Evolutionary conservation across 306 rosid genomes (phyloP), one percentile per base, ranked within the genome.

Genomic region (Betula pendula): DNA sequence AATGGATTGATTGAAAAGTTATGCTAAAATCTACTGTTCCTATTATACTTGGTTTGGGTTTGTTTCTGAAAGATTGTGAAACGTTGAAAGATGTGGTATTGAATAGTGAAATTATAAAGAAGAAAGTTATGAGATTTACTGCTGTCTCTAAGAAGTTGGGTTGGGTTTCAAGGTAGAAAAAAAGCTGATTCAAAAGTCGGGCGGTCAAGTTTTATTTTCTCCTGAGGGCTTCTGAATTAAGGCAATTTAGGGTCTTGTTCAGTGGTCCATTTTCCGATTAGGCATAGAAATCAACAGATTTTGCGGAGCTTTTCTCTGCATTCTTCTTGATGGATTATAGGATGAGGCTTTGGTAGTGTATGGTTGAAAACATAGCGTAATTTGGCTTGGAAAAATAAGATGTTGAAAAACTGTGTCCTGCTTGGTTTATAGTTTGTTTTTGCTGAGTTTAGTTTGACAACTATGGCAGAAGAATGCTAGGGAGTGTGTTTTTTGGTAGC

Each of bases 1-100:
- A 65, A 38, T 35, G 70, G 19, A 65, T 35, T 65, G 70, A 65
- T 65, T 3, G 70, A 65, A 17, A 65, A 65, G 47, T 19, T 33
- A 17, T 65, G 6, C 24, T 52, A 0, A 29, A 29, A 29, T 60
- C 40, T 60, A 2, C 19, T 29, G 29, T 60, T 60, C 68, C 35
- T 2, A 60, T 2, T 14, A 16, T 29, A 29, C 8, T 29, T 60
- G 35, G 68, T 60, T 60, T 29, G 40, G 42, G 68, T n/a, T 0
- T 15, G 68, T 29, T 60, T 60, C 68, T 6, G 20, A 29, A 29
- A 60, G 68, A 60, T 60, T 60, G 35, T 60, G 42, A 60, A 55
- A 60, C 5, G 20, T 60, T 29, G 68, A 15, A 25, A 29, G 16
- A 29, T n/a, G 25, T 2, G 25, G 24, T 52, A 19, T 52, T 52